phyloP scores from a whole-genome alignment of 2,329 filamentous ascomycete species.

The Phoma sp. region DNA sequence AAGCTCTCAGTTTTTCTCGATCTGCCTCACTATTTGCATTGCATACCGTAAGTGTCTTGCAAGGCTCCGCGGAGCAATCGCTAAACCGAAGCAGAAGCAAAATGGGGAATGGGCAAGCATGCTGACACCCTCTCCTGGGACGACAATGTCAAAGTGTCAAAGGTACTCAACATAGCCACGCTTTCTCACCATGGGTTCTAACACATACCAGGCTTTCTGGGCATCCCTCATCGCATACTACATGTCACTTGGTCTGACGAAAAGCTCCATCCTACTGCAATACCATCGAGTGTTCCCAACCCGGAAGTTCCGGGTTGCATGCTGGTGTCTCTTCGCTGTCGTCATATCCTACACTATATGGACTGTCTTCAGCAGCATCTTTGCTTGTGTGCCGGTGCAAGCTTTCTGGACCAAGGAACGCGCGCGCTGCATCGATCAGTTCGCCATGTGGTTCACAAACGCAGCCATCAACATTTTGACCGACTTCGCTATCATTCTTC shows the following conservation, averaged over 20 bases:
- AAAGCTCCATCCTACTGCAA: slow-evolving; percentile 43
- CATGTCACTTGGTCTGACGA: slow-evolving; percentile 41
- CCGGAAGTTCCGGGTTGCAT: slow-evolving; percentile 33
- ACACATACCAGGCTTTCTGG: slow-evolving; percentile 37
- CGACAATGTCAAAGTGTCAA: slow-evolving; percentile 30
- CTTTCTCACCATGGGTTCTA: background rate
- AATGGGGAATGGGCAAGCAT: slow-evolving; percentile 41
- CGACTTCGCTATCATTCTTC: slow-evolving; percentile 43
- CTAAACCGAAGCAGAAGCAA: slow-evolving; percentile 33
- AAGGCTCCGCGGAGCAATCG: background rate
- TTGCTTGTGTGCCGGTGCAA: slow-evolving; percentile 41
- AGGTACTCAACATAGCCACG: slow-evolving; percentile 21
- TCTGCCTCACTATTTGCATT: slow-evolving; percentile 38
- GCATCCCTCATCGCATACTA: slow-evolving; percentile 43
- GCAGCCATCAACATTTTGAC: slow-evolving; percentile 42
- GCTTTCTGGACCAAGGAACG: slow-evolving; percentile 43
- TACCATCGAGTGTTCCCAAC: slow-evolving; percentile 42
- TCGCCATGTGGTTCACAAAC: slow-evolving; percentile 41
- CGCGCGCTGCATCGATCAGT: slow-evolving; percentile 41
- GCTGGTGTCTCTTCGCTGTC: slow-evolving; percentile 33
- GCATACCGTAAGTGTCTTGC: slow-evolving; percentile 32
- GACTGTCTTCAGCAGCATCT: slow-evolving; percentile 42
- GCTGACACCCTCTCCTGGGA: slow-evolving; percentile 17
- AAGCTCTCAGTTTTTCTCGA: slow-evolving; percentile 29
- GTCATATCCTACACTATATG: slow-evolving; percentile 37